Conservation (phyloP, 148 eudicot genomes). For the Vaccinium vitisidaea region DNA sequence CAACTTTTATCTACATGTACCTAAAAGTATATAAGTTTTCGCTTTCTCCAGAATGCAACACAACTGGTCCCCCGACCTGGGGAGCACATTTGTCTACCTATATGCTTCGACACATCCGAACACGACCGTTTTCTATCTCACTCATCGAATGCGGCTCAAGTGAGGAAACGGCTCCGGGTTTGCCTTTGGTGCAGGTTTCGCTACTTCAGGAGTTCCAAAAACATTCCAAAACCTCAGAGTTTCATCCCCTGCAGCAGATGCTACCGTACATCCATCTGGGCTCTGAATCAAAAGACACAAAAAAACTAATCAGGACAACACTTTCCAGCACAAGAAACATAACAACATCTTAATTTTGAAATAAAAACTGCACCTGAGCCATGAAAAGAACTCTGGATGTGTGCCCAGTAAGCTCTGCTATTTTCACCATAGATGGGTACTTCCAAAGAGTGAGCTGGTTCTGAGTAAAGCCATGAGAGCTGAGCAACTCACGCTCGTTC, state of each 20-base stretch:
- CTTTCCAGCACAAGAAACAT: neutral
- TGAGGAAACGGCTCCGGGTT: slow-evolving; percentile 70
- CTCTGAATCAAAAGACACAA: slow-evolving; percentile 44
- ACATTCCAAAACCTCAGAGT: slow-evolving; percentile 86
- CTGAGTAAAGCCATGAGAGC: slow-evolving; percentile 91
- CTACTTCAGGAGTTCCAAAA: slow-evolving; percentile 82
- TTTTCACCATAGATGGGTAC: slow-evolving; percentile 94
- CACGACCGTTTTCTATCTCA: neutral
- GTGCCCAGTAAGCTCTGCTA: slow-evolving; percentile 89
- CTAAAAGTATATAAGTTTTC: neutral
- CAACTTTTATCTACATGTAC: neutral
- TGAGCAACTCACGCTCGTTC: slow-evolving; percentile 80
- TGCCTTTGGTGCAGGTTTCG: slow-evolving; percentile 73
- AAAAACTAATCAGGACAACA: slow-evolving; percentile 4
- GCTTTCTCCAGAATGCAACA: neutral
- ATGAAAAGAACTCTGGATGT: slow-evolving; percentile 90
- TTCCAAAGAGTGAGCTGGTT: slow-evolving; percentile 95
- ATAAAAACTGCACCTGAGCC: slow-evolving; percentile 56
- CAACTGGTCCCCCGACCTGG: neutral
- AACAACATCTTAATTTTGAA: neutral
- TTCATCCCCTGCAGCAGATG: slow-evolving; percentile 87
- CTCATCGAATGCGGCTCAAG: slow-evolving; percentile 66
- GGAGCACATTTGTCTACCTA: neutral
- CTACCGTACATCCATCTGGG: slow-evolving; percentile 92
- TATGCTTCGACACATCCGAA: neutral